A percentile compares a stretch with the other conserved stretches of the same genome.
These are phyloP conservation scores for Saccharomyces eubayanus DNA, from an alignment of 805 yeast species.

Conservation along the genomic window DNA sequence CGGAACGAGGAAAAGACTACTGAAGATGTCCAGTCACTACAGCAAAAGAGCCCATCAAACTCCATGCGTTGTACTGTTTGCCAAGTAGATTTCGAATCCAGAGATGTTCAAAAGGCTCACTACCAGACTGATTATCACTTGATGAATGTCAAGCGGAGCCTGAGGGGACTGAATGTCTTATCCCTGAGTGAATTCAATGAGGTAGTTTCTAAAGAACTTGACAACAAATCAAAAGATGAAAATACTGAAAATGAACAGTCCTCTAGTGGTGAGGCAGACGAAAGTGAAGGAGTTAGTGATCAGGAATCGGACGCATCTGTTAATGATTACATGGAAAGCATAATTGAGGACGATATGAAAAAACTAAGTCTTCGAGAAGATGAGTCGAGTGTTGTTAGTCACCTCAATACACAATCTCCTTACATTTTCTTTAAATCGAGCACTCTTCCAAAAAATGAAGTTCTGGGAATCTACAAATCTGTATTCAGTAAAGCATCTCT, in stretches of 20 bases:
- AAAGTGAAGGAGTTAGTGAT: conserved; percentile 18
- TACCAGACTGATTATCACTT: conserved; percentile 53
- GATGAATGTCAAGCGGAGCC: conserved; percentile 48
- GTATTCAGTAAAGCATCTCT: conserved; percentile 41
- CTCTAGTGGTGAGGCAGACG: conserved; percentile 14
- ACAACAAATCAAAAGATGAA: conserved; percentile 48
- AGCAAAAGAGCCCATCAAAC: conserved; percentile 6
- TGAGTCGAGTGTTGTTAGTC: conserved; percentile 37
- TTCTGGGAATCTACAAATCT: conserved; percentile 62
- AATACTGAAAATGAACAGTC: conserved; percentile 29
- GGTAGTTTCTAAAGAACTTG: conserved; percentile 38
- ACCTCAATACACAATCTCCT: conserved; percentile 64
- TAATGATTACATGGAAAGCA: conserved; percentile 16
- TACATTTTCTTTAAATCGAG: conserved; percentile 49
- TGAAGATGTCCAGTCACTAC: conserved; percentile 12
- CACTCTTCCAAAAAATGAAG: conserved; percentile 37
- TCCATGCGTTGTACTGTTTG: conserved; percentile 22
- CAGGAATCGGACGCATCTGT: conserved; percentile 4
- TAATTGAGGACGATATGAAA: conserved; percentile 22
- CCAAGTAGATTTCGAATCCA: conserved; percentile 11
- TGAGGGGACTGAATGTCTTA: conserved; percentile 39
- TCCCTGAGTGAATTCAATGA: conserved; percentile 52
- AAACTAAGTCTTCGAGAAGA: conserved; percentile 15
- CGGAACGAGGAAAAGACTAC: background rate
- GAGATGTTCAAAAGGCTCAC: conserved; percentile 32